Percentiles rank a stretch among this genome's conserved stretches.
These are phyloP conservation scores for Fonsecaea pedrosoi DNA, from an alignment of 2,329 filamentous ascomycete species.

Conservation along the genomic window DNA sequence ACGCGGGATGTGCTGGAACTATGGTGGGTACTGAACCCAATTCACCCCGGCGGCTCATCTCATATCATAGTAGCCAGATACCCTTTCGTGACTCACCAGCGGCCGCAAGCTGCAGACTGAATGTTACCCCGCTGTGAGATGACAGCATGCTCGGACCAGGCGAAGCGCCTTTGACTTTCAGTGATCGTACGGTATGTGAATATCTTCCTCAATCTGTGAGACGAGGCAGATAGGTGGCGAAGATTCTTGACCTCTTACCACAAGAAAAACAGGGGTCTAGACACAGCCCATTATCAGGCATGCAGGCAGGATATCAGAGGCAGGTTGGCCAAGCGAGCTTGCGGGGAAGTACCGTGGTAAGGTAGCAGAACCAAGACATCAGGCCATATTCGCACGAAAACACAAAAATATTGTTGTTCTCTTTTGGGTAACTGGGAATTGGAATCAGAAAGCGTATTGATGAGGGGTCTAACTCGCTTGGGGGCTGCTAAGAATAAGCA, in stretches of 20 bases:
- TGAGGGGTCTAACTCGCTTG: not conserved
- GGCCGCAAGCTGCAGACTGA: not conserved
- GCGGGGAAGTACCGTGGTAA: not conserved
- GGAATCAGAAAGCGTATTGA: not conserved
- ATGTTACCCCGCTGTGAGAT: not conserved
- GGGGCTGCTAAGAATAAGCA: constrained; percentile 24
- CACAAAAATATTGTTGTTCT: not conserved
- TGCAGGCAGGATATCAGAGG: not conserved
- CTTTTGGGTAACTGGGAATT: not conserved
- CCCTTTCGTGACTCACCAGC: not conserved
- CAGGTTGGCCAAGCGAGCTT: not conserved
- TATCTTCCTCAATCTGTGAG: not conserved
- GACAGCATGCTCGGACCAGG: no score
- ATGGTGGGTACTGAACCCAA: no score
- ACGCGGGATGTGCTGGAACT: no score
- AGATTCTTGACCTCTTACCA: not conserved
- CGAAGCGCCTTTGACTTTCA: no score
- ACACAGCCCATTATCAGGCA: constrained; percentile 3
- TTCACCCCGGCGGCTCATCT: no score
- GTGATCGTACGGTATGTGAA: not conserved
- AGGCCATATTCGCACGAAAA: no score
- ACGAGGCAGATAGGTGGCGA: not conserved
- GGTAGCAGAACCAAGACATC: not conserved
- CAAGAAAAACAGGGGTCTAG: not conserved
- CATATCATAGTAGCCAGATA: not conserved